Evolutionary conservation across 1,284 basidiomycete species (phyloP), one percentile per base, ranked within the genome.

Genomic region (Uromyces viciae-fabae): DNA sequence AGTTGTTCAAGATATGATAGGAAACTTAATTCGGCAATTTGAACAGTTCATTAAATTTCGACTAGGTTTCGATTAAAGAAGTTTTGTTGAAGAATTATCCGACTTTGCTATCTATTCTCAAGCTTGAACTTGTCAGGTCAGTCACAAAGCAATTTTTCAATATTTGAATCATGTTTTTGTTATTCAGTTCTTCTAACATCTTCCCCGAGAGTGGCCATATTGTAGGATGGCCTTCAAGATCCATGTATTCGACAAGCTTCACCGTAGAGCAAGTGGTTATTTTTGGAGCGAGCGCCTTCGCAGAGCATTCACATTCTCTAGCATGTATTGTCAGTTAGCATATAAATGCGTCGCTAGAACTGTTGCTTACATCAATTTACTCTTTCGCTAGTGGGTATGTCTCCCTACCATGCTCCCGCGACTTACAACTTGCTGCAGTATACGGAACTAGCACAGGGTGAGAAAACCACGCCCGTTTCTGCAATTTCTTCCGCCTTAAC

Each of bases 371-470:
- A 66, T 17, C 31, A 52, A 40, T 0, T 15, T 74, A n/a, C 36
- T 52, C 22, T 56, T 52, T 42, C 15, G 46, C 56, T 83, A 83
- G 87, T 84, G 83, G 87, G 88, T 36, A 88, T 88, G 86, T 88
- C 87, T 11, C 89, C 89, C 11, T 89, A 88, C 82, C 87, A 89
- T 54, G 87, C 88, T 0, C 89, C 88, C 0, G 89, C 88, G 7
- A 89, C 88, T 25, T 89, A 89, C 83, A 87, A 87, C 14, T 84
- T 89, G 15, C 84, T 89, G 17, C 88, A 89, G 83, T 89, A 89
- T 84, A 88, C 88, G n/a, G 88, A 89, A 83, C 87, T 88, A 14
- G 87, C 88, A 56, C 84, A 84, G 82, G 75, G 74, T 81, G 71
- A 14, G 58, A 28, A 22, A 73, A 9, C 9, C 33, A 14, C 15